A percentile compares a stretch with the other conserved stretches of the same genome.
These are phyloP conservation scores for Botrytis porri DNA, from an alignment of 2,329 filamentous ascomycete species.

Conservation along the genomic window DNA sequence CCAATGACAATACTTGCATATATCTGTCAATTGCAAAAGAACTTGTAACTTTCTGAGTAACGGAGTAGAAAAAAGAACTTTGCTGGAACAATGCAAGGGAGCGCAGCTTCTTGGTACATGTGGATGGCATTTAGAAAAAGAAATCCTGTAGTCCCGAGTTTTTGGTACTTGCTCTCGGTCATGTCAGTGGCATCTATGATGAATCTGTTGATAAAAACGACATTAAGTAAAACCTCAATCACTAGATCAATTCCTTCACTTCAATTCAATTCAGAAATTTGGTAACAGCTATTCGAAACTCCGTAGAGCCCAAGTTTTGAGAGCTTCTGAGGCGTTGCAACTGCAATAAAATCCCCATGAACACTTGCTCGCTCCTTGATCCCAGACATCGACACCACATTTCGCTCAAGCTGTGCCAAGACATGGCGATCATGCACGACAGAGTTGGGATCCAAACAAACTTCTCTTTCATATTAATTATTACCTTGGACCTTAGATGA, in stretches of 20 bases:
- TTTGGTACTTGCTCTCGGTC: neutral
- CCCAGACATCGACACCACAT: conserved; percentile 1
- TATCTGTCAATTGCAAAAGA: neutral
- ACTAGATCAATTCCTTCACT: neutral
- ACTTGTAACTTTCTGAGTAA: neutral
- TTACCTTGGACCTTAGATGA: neutral
- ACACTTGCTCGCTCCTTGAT: conserved; percentile 3
- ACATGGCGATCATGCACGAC: conserved; percentile 11
- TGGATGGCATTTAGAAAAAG: neutral
- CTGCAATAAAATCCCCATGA: neutral
- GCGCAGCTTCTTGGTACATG: neutral
- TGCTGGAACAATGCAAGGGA: conserved; percentile 15
- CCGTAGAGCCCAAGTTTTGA: neutral
- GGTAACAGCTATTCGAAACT: neutral
- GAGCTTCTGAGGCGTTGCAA: neutral
- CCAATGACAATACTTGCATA: neutral
- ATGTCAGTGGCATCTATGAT: neutral
- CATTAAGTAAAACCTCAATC: neutral
- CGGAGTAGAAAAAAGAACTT: neutral
- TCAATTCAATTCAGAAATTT: neutral
- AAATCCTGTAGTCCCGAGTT: neutral
- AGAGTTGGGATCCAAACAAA: neutral
- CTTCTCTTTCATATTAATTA: neutral
- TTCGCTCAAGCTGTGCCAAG: neutral
- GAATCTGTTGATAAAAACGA: neutral